Evolutionary conservation across 768 basidiomycete genomes (phyloP).

Genomic region (Candolleomyces efflorescens): DNA sequence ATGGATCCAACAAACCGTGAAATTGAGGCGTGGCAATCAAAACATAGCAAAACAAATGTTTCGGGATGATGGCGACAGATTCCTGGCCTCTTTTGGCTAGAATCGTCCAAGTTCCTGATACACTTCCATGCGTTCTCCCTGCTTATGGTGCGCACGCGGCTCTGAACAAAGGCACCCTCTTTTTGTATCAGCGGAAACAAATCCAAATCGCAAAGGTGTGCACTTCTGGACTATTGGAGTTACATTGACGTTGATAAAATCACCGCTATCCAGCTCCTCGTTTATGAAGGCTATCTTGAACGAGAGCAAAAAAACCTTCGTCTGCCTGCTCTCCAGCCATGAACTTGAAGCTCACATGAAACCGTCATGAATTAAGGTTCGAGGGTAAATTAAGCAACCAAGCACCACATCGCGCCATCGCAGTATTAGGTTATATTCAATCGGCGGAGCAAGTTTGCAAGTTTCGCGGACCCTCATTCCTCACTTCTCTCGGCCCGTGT

Average conservation of each 20-base stretch:
- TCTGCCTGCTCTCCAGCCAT: background rate
- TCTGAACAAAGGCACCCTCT: background rate
- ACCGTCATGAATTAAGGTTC: background rate
- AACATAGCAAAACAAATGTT: background rate
- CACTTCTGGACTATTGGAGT: too few species aligned
- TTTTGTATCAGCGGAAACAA: background rate
- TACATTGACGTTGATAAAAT: too few species aligned
- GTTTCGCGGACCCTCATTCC: background rate
- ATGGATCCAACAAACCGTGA: background rate
- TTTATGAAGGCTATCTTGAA: too few species aligned
- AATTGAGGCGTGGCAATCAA: conserved; percentile 5
- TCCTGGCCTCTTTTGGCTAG: conserved; percentile 4
- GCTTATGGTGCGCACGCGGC: background rate
- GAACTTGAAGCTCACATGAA: background rate
- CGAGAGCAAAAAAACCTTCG: background rate
- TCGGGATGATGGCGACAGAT: background rate
- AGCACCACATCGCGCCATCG: background rate
- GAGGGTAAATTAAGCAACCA: background rate
- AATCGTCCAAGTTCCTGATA: conserved; percentile 2
- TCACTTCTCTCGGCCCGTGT: background rate
- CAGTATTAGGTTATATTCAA: background rate
- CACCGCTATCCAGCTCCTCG: too few species aligned
- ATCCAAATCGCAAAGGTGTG: background rate
- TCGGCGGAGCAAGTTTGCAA: background rate
- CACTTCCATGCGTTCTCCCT: background rate